Evolutionary conservation across 164 flowering plant species (phyloP).

Genomic region (Sedum album): DNA sequence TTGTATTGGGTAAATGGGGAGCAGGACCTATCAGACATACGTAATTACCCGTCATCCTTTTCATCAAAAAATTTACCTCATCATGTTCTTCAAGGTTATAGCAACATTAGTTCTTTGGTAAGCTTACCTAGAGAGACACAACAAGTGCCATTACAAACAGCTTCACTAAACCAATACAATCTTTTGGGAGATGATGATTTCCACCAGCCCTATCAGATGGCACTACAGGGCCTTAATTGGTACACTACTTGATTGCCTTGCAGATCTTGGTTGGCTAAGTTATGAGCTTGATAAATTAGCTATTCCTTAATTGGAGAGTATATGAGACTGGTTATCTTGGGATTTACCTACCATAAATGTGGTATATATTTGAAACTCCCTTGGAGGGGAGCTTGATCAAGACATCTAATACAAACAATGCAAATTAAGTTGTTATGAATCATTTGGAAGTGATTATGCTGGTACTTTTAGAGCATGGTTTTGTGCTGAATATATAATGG

Average conservation of each 20-base stretch:
- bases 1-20: neutral
- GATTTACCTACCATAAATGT: neutral
- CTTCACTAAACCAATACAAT: neutral
- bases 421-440: too few species aligned
- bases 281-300: neutral
- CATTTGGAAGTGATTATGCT: neutral
- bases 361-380: neutral
- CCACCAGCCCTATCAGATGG: neutral
- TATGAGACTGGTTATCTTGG: neutral
- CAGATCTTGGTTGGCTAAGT: neutral
- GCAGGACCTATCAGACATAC: neutral
- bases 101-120: neutral
- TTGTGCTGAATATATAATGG: too few species aligned
- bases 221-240: neutral
- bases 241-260: neutral
- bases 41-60: neutral
- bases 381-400: neutral
- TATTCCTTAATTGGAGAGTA: neutral
- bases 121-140: neutral
- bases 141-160: neutral
- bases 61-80: neutral
- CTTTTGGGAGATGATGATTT: neutral
- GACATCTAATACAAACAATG: neutral
- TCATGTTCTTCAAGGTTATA: slow-evolving; percentile 4
- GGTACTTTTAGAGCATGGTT: neutral